These are phyloP conservation scores for Helotiales sp. DNA, from an alignment of 2,329 filamentous ascomycete genomes.

Conservation along the genomic window DNA sequence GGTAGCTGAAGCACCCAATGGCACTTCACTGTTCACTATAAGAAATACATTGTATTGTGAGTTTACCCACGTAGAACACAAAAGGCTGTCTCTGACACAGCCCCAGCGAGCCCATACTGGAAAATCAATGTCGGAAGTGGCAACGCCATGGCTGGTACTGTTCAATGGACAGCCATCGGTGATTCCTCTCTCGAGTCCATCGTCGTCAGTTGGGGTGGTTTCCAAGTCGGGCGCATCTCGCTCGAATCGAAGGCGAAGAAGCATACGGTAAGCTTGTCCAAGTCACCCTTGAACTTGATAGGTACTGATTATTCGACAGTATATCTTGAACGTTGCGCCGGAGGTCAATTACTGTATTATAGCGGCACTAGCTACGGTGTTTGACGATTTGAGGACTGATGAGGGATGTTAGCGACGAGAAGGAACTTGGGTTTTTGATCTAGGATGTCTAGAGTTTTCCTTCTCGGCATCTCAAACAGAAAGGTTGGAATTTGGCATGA, in stretches of 20 bases:
- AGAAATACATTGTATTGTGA: constrained; percentile 21
- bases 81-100: background rate
- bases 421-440: too few species aligned
- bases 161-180: constrained; percentile 25
- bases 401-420: constrained; percentile 19
- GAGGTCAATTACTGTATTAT: constrained; percentile 29
- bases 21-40: constrained; percentile 19
- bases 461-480: background rate
- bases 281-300: background rate
- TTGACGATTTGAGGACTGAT: constrained; percentile 33
- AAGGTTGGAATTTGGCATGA: background rate
- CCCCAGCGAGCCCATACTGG: constrained; percentile 24
- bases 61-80: background rate
- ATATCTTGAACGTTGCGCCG: constrained; percentile 22
- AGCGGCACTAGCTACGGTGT: constrained; percentile 25
- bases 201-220: constrained; percentile 24
- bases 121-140: constrained; percentile 11
- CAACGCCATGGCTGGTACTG: background rate
- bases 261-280: constrained; percentile 22
- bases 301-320: constrained; percentile 16
- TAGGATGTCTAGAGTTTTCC: too few species aligned
- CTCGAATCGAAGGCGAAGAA: constrained; percentile 16
- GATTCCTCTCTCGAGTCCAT: constrained; percentile 19
- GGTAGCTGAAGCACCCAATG: constrained; percentile 19
- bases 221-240: constrained; percentile 25